Base-by-base conservation (phyloP, 805 yeast species). In the Kuraishia molischiana region DNA sequence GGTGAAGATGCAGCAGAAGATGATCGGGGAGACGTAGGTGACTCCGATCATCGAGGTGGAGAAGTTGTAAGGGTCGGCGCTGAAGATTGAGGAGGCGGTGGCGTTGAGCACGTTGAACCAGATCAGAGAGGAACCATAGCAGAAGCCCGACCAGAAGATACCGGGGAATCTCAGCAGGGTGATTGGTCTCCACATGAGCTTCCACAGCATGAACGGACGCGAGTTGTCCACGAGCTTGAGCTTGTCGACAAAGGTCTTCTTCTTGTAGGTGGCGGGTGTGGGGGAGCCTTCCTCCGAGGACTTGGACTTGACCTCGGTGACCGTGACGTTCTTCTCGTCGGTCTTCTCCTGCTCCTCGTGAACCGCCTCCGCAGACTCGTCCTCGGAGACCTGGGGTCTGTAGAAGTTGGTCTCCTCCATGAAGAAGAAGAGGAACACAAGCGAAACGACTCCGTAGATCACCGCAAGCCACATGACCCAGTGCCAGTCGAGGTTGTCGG, bases 371-470 rank as follows among this genome's bases (percentile, higher is more conserved):
- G 24, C n/a, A 32, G 38, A 3, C 39, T 47, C 38, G 19, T 38
- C 34, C 13, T 31, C 37, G 4, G 48, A 45, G 29, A 47, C 45
- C n/a, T 21, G 14, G n/a, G 18, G 34, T 45, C 59, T 50, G 19
- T 64, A 64, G 43, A 72, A 74, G 37, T 62, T 66, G 11, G 81
- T 73, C 49, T 75, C 79, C 49, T 74, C 79, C 71, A 72, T 65
- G 24, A 67, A 61, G 40, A 75, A 52, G 38, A 64, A 54, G 45
- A 59, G 53, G 49, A 49, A 60, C 46, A 54, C 59, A 32, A 51
- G 65, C 48, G 56, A 66, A 38, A 47, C 68, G 26, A 59, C 72
- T 19, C 60, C 62, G 35, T 67, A 66, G 34, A 76, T 67, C 15
- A 72, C 69, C 37, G 69, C 59, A 58, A 72, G 61, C 42, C 47